Evolutionary conservation across 78 protist genomes (phyloP).

Genomic region (Dictyostelium firmibasis): DNA sequence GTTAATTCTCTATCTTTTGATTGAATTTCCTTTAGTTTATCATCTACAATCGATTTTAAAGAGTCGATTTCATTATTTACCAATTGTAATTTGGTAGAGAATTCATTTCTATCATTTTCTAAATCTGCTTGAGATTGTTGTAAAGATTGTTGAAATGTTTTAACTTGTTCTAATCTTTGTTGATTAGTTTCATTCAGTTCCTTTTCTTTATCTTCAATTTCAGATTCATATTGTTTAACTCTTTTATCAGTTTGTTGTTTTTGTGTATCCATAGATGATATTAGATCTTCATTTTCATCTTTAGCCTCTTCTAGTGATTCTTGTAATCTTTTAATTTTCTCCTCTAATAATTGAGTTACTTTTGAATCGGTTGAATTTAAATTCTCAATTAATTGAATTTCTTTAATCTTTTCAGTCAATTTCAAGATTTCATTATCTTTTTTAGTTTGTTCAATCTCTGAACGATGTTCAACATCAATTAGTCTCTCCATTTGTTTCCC

Average conservation of each 20-base stretch:
- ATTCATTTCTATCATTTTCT: background rate
- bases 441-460: background rate
- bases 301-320: background rate
- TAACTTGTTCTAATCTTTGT: background rate
- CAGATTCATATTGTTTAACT: background rate
- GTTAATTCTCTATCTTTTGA: background rate
- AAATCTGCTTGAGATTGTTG: background rate
- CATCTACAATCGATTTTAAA: background rate
- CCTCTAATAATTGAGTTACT: background rate
- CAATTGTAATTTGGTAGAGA: background rate
- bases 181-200: background rate
- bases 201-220: background rate
- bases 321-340: background rate
- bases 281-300: background rate
- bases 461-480: background rate
- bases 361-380: background rate
- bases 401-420: background rate
- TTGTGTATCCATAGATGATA: background rate
- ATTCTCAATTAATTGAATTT: background rate
- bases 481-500: background rate
- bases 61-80: background rate
- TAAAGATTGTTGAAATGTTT: background rate
- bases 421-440: slow-evolving; percentile 23
- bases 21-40: background rate
- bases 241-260: background rate